phyloP scores from a whole-genome alignment of 2,329 filamentous ascomycete genomes.

The Claviceps lovelessii region DNA sequence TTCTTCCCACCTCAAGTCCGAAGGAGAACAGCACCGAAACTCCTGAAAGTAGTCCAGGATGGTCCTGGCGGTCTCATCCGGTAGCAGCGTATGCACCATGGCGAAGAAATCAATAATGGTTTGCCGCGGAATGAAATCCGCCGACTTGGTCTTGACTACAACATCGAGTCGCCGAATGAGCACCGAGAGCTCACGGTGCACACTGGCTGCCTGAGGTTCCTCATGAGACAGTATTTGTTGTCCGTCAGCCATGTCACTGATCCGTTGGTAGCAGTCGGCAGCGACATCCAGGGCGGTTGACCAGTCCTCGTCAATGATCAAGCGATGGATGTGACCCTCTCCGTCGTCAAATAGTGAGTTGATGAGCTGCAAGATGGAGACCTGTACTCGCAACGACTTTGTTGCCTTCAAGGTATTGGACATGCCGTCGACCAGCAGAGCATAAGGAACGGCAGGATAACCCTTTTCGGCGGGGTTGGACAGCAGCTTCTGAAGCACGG shows the following conservation, averaged over 20 bases:
- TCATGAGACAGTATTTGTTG: conserved; percentile 13
- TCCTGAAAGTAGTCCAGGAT: conserved; percentile 55
- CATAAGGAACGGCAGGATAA: conserved; percentile 45
- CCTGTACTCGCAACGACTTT: conserved; percentile 30
- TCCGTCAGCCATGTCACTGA: conserved; percentile 13
- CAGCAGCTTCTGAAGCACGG: conserved; percentile 48
- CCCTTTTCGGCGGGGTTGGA: conserved; percentile 44
- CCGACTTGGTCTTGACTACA: conserved; percentile 28
- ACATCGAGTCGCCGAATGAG: conserved; percentile 36
- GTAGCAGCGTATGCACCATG: conserved; percentile 44
- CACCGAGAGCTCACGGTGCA: conserved; percentile 28
- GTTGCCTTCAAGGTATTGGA: conserved; percentile 33
- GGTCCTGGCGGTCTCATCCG: conserved; percentile 48
- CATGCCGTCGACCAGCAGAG: conserved; percentile 43
- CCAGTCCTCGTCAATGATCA: conserved; percentile 54
- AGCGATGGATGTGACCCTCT: conserved; percentile 35
- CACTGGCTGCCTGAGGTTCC: conserved; percentile 20
- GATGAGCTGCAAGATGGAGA: conserved; percentile 35
- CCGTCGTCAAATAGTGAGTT: conserved; percentile 41
- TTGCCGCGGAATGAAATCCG: conserved; percentile 48
- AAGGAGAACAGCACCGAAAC: conserved; percentile 57
- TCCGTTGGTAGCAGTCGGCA: conserved; percentile 33
- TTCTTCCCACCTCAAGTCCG: conserved; percentile 51
- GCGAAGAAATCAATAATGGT: conserved; percentile 54
- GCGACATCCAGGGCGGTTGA: conserved; percentile 45